phyloP scores from a whole-genome alignment of 192 early-diverging fungal species.

The Radiomyces spectabilis region DNA sequence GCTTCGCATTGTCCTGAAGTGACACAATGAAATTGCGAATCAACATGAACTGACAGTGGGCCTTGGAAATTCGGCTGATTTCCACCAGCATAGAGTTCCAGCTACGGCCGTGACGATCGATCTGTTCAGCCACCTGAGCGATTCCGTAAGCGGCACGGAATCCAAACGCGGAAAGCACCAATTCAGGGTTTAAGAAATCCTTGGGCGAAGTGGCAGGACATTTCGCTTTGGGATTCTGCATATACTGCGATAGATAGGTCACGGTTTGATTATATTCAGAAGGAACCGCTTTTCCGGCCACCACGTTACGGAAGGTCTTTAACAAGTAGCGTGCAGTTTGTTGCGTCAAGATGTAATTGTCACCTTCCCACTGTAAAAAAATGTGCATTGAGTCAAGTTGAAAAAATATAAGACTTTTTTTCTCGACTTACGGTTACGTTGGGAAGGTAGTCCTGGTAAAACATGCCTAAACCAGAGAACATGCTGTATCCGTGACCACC shows the following conservation, averaged over 20 bases:
- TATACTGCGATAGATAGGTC: constrained; percentile 38
- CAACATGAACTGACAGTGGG: constrained; percentile 73
- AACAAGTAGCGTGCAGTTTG: constrained; percentile 77
- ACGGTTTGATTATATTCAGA: constrained; percentile 37
- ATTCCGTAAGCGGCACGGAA: constrained; percentile 66
- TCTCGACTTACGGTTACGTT: constrained; percentile 48
- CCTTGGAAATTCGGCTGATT: constrained; percentile 62
- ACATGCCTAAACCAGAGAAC: constrained; percentile 62
- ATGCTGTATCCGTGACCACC: constrained; percentile 75
- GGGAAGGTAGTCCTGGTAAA: constrained; percentile 63
- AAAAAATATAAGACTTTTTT: not conserved
- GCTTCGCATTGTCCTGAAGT: constrained; percentile 36
- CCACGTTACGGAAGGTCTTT: constrained; percentile 55
- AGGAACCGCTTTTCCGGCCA: constrained; percentile 36
- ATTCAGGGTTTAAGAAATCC: constrained; percentile 51
- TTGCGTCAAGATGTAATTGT: constrained; percentile 81
- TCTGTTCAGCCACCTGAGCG: constrained; percentile 48
- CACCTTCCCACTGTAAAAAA: constrained; percentile 59
- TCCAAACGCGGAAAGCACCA: constrained; percentile 64
- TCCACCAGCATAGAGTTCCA: constrained; percentile 76
- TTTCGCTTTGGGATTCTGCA: constrained; percentile 50
- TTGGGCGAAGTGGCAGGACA: constrained; percentile 43
- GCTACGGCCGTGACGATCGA: constrained; percentile 52
- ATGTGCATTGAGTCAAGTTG: not conserved
- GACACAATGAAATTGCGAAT: constrained; percentile 65